phyloP scores from a whole-genome alignment of 2,329 filamentous ascomycete species.

The Pseudopyrenochaeta lycopersici region DNA sequence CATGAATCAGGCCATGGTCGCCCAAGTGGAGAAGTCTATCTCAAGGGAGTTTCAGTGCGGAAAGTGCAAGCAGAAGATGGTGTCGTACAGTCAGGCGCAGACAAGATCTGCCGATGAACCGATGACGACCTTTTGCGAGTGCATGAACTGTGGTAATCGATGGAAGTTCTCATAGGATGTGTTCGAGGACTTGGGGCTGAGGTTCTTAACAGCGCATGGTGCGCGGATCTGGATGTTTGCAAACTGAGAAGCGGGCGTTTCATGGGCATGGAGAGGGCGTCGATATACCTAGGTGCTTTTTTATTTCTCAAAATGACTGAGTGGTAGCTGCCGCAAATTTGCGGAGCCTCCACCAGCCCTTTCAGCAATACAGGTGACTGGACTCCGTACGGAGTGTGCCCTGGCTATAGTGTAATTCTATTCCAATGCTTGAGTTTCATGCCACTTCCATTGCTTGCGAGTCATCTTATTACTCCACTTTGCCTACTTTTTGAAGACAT shows the following conservation, averaged over 20 bases:
- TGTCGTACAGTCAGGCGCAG: constrained; percentile 95
- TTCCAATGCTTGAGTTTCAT: neutral
- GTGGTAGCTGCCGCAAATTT: neutral
- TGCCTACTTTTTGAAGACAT: no score
- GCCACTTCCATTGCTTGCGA: no score
- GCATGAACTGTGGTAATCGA: constrained; percentile 60
- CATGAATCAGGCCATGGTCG: constrained; percentile 96
- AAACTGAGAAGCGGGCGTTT: constrained; percentile 9
- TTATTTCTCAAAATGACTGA: neutral
- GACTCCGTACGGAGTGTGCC: neutral
- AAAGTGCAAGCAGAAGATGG: constrained; percentile 92
- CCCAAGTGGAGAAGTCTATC: constrained; percentile 89
- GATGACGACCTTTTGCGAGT: constrained; percentile 66
- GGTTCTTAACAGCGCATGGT: neutral
- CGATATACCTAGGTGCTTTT: constrained; percentile 3
- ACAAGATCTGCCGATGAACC: constrained; percentile 96
- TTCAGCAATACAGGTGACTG: neutral
- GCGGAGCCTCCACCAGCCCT: neutral
- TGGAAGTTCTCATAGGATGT: constrained; percentile 56
- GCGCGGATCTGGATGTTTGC: constrained; percentile 4
- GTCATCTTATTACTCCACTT: no score
- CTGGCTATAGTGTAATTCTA: neutral
- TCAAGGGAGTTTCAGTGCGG: constrained; percentile 87
- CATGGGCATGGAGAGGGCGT: constrained; percentile 14
- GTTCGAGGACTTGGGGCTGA: neutral